Base-by-base conservation (phyloP, 768 basidiomycete genomes). In the Krasilnikovozyma curviuscula region DNA sequence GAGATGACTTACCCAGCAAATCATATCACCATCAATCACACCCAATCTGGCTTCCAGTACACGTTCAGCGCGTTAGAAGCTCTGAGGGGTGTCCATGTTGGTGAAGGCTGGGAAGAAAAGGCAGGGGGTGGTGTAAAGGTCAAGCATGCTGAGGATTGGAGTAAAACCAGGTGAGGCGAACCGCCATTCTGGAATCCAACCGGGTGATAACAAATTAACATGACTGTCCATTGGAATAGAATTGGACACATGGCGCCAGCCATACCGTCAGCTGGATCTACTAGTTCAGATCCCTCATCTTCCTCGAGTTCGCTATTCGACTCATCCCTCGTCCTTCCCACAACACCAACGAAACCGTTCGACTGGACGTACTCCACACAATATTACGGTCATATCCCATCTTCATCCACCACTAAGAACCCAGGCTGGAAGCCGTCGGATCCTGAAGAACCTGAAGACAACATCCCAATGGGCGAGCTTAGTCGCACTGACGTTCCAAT, bases 321-420 rank as follows among this genome's bases (percentile, higher is more conserved):
- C 49, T 53, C 55, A 21, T 57, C 42, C 46, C 16, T 18, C 3
- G 32, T 60, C 3, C 52, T 65, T 28, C 60, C 65, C 41, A 60
- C 57, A 38, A 61, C 59, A 35, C 60, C 61, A 35, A 79, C 84
- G 7, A 93, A 89, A 56, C 81, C 79, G 0, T 95, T 83, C 63
- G 93, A 98, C 60, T 97, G 93, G 93, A 98, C 93, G 10, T 97
- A 93, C 63, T 93, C 89, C 2, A 83, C 86, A 1, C 76, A 72
- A 3, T 88, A 95, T 56, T 57, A 76, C 0, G 93, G 91, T 33
- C 48, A 46, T 5, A 42, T 41, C 44, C 44, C 41, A 19, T 31
- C 35, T 25, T 31, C 30, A 44, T 44, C 40, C 18, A 27, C 37
- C 34, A 45, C n/a, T 25, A 30, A 16, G 44, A 28, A n/a, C n/a